phyloP scores from a whole-genome alignment of 306 rosid species.

The Citrullus amarus region DNA sequence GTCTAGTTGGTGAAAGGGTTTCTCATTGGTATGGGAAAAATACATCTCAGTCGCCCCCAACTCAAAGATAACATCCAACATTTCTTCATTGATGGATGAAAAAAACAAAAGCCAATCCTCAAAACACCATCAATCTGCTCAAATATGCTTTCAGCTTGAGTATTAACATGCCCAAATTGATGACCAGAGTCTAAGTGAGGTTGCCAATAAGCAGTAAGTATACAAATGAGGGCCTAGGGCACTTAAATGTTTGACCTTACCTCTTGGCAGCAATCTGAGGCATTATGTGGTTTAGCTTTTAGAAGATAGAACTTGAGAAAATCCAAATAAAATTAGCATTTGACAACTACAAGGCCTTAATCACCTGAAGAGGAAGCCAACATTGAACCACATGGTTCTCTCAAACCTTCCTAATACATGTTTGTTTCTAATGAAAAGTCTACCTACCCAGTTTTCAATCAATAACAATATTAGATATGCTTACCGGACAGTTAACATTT shows the following conservation, averaged over 20 bases:
- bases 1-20: background rate
- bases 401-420: background rate
- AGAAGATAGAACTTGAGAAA: background rate
- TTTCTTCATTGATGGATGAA: background rate
- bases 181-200: background rate
- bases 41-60: background rate
- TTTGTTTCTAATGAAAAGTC: background rate
- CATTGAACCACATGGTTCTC: background rate
- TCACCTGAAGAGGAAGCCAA: background rate
- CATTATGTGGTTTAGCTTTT: background rate
- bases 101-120: background rate
- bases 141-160: background rate
- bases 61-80: background rate
- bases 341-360: background rate
- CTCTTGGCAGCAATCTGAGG: background rate
- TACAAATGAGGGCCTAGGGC: background rate
- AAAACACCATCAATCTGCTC: background rate
- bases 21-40: background rate
- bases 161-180: background rate
- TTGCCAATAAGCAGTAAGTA: background rate
- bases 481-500: background rate
- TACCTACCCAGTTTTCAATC: background rate
- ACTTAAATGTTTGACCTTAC: background rate
- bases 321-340: background rate
- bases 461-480: background rate